Conservation (phyloP, 306 rosid genomes). For the Rubus parviflorus region DNA sequence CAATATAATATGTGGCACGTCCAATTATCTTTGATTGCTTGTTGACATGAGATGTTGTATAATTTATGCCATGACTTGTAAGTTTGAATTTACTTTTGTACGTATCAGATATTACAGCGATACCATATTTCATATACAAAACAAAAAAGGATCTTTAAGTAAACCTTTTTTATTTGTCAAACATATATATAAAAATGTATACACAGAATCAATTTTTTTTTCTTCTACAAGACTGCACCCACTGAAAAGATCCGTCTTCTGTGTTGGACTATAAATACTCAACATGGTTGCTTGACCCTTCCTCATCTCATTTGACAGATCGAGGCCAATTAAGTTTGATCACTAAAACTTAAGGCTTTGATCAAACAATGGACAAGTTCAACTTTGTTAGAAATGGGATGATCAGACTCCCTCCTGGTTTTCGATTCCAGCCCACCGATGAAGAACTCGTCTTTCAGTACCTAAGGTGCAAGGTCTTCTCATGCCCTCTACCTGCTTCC, state of each 20-base stretch:
- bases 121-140: background rate
- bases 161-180: background rate
- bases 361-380: slow-evolving; percentile 46
- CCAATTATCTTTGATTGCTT: slow-evolving; percentile 9
- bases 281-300: slow-evolving; percentile 16
- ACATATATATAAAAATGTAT: background rate
- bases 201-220: background rate
- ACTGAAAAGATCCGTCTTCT: slow-evolving; percentile 8
- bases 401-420: slow-evolving; percentile 86
- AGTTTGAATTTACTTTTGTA: background rate
- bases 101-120: slow-evolving; percentile 5
- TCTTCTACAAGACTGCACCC: slow-evolving; percentile 6
- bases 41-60: background rate
- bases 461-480: slow-evolving; percentile 68
- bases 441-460: slow-evolving; percentile 87
- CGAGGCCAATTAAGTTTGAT: slow-evolving; percentile 6
- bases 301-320: background rate
- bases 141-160: slow-evolving; percentile 4
- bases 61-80: background rate
- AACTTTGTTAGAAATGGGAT: slow-evolving; percentile 54
- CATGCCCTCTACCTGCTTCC: slow-evolving; percentile 74
- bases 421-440: slow-evolving; percentile 93
- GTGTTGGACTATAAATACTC: slow-evolving; percentile 26
- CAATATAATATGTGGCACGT: background rate
- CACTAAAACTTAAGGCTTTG: background rate